Evolutionary conservation across 345 rosid species (phyloP), one percentile per base, ranked within the genome.

Genomic region (Cochlearia excelsa): DNA sequence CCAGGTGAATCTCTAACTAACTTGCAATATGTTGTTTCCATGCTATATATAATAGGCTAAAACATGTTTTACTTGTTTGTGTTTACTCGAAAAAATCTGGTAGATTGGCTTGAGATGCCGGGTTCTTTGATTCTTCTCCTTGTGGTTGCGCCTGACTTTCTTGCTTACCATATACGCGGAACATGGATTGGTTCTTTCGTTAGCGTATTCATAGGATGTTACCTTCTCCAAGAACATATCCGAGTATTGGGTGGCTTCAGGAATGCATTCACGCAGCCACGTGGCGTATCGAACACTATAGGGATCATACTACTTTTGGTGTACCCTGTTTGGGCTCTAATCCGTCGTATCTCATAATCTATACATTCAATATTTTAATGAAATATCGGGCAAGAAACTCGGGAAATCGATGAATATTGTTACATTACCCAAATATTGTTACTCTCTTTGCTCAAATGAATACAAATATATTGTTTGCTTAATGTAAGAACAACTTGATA

Each of bases 191-290:
- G 97, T 4, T 79, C 81, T 38, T 5, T 68, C 9, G 74, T 83
- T 51, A 79, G 85, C 68, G 85, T 88, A n/a, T 0, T 82, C 68
- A 82, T 92, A 0, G 97, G 84, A 1, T 88, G 97, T 56, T 92
- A 83, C 81, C 77, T 89, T 3, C 71, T 92, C 51, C 98, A 92
- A 77, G 89, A 92, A 65, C 95, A 92, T 76, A 81, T 92, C 57
- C 74, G 94, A 46, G 95, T 93, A n/a, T 78, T 94, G 0, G 98
- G 94, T 6, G 98, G 98, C 56, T 84, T 92, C 78, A 80, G 95
- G 65, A 86, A 88, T 39, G 81, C 97, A 2, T 83, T 92, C 64
- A 86, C 94, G 2, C 87, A 77, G 54, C 58, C 82, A 27, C 83
- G 86, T 41, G 95, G 97, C 57, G 74, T 86, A 33, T 86, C 97